Conservation (phyloP, 176 grass and related monocot genomes). For the Musa troglodytarum region DNA sequence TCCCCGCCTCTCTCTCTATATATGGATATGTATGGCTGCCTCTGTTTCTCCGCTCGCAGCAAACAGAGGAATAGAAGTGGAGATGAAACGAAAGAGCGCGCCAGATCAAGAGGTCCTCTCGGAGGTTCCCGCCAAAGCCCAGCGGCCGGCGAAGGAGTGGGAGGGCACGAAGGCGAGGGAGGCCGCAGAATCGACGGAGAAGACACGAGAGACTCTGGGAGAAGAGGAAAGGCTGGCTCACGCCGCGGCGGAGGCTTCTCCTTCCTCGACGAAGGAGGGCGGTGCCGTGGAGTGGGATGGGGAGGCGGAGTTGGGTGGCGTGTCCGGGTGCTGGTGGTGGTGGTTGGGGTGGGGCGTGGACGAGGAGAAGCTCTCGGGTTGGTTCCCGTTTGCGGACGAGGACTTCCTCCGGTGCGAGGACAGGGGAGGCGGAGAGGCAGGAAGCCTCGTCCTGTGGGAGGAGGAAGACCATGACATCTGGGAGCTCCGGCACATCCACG, state of each 20-base stretch:
- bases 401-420: conserved; percentile 32
- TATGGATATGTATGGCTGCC: background rate
- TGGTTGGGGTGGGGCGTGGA: conserved; percentile 59
- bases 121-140: conserved; percentile 13
- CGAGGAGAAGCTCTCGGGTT: conserved; percentile 56
- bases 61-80: background rate
- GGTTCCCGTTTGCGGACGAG: conserved; percentile 74
- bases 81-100: conserved; percentile 49
- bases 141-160: conserved; percentile 32
- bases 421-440: background rate
- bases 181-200: background rate
- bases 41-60: background rate
- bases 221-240: background rate
- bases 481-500: conserved; percentile 21
- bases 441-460: background rate
- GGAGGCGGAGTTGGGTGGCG: conserved; percentile 34
- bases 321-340: conserved; percentile 12
- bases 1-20: no score
- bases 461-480: conserved; percentile 16
- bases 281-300: background rate
- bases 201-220: background rate
- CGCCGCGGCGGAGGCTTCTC: background rate
- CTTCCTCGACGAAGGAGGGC: no score
- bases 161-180: background rate
- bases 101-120: conserved; percentile 13